Evolutionary conservation across 129 eudicot species (phyloP).

Genomic region (Helianthus annuus): HanXRQr2.0-SUNRISE NC_035447.2:21681621-21682120

Average conservation of each 20-base stretch:
- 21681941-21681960: no score
- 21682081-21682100: no score
- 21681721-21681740: slow-evolving; percentile 13
- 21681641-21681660: slow-evolving; percentile 34
- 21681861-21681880: slow-evolving; percentile 15
- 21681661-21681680: slow-evolving; percentile 44
- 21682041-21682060: no score
- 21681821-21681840: slow-evolving; percentile 33
- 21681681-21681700: slow-evolving; percentile 43
- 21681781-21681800: slow-evolving; percentile 19
- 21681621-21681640: slow-evolving; percentile 10
- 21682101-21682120: no score
- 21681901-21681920: not conserved
- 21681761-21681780: slow-evolving; percentile 32
- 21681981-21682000: no score
- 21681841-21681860: slow-evolving; percentile 30
- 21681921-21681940: no score
- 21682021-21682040: no score
- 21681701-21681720: slow-evolving; percentile 40
- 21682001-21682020: no score
- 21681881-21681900: slow-evolving; percentile 16
- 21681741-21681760: slow-evolving; percentile 28
- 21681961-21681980: no score
- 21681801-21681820: slow-evolving; percentile 24
- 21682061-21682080: no score